phyloP scores from a whole-genome alignment of 129 eudicot genomes.

The Mikania micrantha region DNA sequence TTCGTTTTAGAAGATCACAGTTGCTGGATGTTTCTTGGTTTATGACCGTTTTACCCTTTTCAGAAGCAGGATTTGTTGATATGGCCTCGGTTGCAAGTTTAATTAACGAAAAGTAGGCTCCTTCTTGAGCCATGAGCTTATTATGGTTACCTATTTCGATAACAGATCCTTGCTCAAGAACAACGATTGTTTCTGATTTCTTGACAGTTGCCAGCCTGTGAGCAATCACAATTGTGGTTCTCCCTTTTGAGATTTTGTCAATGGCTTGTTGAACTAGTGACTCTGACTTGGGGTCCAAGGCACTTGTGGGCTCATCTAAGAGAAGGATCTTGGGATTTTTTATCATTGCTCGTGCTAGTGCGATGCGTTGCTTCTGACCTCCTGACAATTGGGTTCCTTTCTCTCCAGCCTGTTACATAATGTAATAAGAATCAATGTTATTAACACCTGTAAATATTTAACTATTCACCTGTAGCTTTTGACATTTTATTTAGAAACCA shows the following conservation, averaged over 20 bases:
- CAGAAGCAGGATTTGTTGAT: slow-evolving; percentile 22
- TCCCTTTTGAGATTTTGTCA: slow-evolving; percentile 60
- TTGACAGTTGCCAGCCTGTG: slow-evolving; percentile 80
- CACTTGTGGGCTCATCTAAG: slow-evolving; percentile 88
- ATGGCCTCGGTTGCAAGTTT: slow-evolving; percentile 67
- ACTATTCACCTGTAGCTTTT: too few species aligned
- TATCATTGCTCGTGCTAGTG: slow-evolving; percentile 82
- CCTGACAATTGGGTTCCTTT: slow-evolving; percentile 78
- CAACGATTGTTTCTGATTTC: slow-evolving; percentile 57
- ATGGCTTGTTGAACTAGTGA: slow-evolving; percentile 71
- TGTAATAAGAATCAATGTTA: neutral
- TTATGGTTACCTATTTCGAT: slow-evolving; percentile 63
- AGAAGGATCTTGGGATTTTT: slow-evolving; percentile 77
- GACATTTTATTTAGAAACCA: neutral
- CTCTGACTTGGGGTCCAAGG: slow-evolving; percentile 69
- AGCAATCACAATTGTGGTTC: slow-evolving; percentile 80
- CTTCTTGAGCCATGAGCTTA: slow-evolving; percentile 66
- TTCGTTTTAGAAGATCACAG: slow-evolving; percentile 26
- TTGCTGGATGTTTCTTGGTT: slow-evolving; percentile 22
- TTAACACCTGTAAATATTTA: neutral
- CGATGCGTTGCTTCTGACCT: slow-evolving; percentile 79
- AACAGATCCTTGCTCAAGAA: slow-evolving; percentile 64
- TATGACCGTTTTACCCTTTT: slow-evolving; percentile 5
- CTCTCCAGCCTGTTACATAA: slow-evolving; percentile 56
- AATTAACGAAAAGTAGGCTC: slow-evolving; percentile 53